phyloP scores from a whole-genome alignment of 768 basidiomycete genomes.

The Mycena albidolilacea region DNA sequence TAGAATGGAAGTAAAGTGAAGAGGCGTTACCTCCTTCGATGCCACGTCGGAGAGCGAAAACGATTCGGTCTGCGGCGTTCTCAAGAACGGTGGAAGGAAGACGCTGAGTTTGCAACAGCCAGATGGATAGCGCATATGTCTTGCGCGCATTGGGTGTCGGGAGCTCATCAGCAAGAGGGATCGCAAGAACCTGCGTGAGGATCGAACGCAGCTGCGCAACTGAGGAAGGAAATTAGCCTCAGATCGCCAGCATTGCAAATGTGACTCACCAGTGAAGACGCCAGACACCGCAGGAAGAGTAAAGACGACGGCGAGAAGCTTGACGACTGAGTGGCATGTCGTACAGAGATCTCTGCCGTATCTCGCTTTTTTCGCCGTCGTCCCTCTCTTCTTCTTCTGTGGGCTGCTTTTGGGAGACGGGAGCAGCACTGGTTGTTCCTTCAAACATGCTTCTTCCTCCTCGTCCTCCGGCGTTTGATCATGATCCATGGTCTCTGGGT shows the following conservation, averaged over 20 bases:
- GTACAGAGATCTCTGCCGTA: constrained; percentile 86
- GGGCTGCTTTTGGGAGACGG: constrained; percentile 84
- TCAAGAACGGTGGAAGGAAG: constrained; percentile 73
- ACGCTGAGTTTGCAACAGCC: constrained; percentile 80
- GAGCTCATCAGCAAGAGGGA: constrained; percentile 76
- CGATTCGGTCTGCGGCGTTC: constrained; percentile 77
- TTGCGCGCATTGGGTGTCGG: constrained; percentile 92
- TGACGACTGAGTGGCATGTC: constrained; percentile 78
- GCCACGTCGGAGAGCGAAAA: constrained; percentile 80
- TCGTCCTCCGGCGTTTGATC: constrained; percentile 38
- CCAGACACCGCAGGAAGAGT: constrained; percentile 70
- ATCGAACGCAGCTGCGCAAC: constrained; percentile 73
- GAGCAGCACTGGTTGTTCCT: constrained; percentile 52
- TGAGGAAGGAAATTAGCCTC: constrained; percentile 46
- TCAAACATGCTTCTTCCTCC: constrained; percentile 46
- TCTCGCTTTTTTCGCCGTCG: constrained; percentile 84
- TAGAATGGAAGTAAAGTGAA: neutral
- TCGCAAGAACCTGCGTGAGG: constrained; percentile 75
- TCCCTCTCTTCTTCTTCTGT: constrained; percentile 75
- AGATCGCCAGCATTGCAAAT: constrained; percentile 32
- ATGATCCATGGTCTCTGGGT: constrained; percentile 59
- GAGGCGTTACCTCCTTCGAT: constrained; percentile 68
- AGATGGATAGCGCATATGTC: constrained; percentile 84
- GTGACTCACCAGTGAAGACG: constrained; percentile 71
- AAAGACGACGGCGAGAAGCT: constrained; percentile 73